Base-by-base conservation (phyloP, 495 filamentous ascomycete species). In the Aspergillus wentii region DNA sequence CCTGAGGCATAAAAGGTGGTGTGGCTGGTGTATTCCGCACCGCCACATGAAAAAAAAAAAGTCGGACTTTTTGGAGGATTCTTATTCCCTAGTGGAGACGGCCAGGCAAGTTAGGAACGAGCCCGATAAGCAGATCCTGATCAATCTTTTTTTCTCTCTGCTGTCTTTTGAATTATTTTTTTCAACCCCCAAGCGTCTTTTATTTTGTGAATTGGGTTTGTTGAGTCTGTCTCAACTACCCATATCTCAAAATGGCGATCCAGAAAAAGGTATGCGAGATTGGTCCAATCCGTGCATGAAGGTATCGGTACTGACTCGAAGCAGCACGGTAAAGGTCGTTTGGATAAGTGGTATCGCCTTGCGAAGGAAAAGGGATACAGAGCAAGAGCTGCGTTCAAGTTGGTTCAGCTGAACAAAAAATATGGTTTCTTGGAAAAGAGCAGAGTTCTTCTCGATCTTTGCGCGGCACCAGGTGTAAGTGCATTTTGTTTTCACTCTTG, bases 351-450 rank as follows among this genome's bases (percentile, higher is more conserved):
- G 88, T 86, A 86, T 67, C 85, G 85, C 52, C 77, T 99, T 45
- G 94, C 92, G 42, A 97, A 97, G 61, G 92, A 99, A 62, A 97
- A 97, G 66, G 92, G 94, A 35, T 99, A 99, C 67, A 72, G 92
- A 49, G 94, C 92, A 27, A 76, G 92, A 68, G 89, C 92, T 49
- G 92, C 92, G 6, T 99, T 99, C 79, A 99, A 99, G 71, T 63
- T 99, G 47, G 89, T 99, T 39, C 92, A 99, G 59, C 72, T 99
- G 50, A 99, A 99, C 70, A 94, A 95, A 67, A 97, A 95, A 55
- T 97, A 94, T 82, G 83, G 87, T 43, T 97, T 99, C 64, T 72
- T 99, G 43, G 88, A 96, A 62, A 90, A 91, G 70, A 89, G 87
- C 64, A 95, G 86, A 65, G 94, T 97, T 38, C 71, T 94, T 28